Percentiles rank a stretch among this genome's conserved stretches.
Evolutionary conservation across 495 filamentous ascomycete genomes (phyloP).

Genomic region (Friedmanniomyces simplex): DNA sequence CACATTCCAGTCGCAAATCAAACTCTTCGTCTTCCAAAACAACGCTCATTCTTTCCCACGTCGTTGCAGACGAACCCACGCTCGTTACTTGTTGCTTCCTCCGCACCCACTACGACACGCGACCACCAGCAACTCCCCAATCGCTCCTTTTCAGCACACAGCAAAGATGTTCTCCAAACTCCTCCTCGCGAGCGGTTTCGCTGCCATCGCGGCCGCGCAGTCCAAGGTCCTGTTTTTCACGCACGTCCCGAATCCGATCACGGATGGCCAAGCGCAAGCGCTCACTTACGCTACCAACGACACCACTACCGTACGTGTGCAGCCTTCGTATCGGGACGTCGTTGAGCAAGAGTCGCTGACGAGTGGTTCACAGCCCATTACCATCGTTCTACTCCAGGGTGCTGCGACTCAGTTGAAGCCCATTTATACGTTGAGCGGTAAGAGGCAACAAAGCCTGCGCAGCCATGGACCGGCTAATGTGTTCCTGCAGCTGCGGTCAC

Average conservation of each 20-base stretch:
- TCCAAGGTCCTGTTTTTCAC: conserved; percentile 22
- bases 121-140: not conserved
- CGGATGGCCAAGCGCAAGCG: conserved; percentile 15
- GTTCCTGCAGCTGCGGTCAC: conserved; percentile 4
- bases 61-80: not conserved
- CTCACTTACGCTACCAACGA: conserved; percentile 19
- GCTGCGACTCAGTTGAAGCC: conserved; percentile 19
- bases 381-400: conserved; percentile 29
- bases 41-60: not conserved
- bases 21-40: not conserved
- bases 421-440: conserved; percentile 22
- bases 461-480: not conserved
- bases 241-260: conserved; percentile 12
- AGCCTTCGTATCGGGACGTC: not conserved
- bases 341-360: not conserved
- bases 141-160: not conserved
- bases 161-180: conserved; percentile 20
- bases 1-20: not conserved
- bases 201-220: conserved; percentile 24
- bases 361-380: conserved; percentile 19
- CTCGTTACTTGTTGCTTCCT: not conserved
- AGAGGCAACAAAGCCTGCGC: not conserved
- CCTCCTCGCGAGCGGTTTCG: conserved; percentile 20
- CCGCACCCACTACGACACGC: not conserved
- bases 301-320: conserved; percentile 12